A percentile compares a stretch with the other conserved stretches of the same genome.
These are phyloP conservation scores for Hortaea werneckii DNA, from an alignment of 2,329 filamentous ascomycete genomes.

Conservation along the genomic window DNA sequence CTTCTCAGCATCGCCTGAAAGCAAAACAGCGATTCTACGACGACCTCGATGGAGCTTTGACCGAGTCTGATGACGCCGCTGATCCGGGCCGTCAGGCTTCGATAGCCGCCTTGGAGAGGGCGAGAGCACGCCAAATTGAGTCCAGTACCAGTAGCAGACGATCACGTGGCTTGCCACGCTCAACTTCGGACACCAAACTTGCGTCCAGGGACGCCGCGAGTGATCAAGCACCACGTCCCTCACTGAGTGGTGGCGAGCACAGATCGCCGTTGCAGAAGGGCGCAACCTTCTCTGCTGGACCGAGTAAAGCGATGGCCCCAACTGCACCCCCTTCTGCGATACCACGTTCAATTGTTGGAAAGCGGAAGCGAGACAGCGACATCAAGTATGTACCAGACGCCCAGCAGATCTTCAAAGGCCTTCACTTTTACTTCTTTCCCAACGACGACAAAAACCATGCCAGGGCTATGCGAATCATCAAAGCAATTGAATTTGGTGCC, in stretches of 20 bases:
- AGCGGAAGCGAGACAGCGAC: slow-evolving; percentile 19
- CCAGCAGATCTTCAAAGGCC: slow-evolving; percentile 19
- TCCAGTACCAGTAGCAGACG: background rate
- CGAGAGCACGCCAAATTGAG: background rate
- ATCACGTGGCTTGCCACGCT: slow-evolving; percentile 10
- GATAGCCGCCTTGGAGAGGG: slow-evolving; percentile 2
- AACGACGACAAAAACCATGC: slow-evolving; percentile 62
- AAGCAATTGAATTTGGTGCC: slow-evolving; percentile 65
- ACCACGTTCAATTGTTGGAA: slow-evolving; percentile 10
- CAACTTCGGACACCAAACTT: slow-evolving; percentile 14
- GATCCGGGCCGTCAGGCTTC: slow-evolving; percentile 11
- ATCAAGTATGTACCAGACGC: slow-evolving; percentile 15
- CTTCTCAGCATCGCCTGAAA: background rate
- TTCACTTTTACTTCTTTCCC: slow-evolving; percentile 57
- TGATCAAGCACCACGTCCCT: background rate
- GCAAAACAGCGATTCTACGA: slow-evolving; percentile 6
- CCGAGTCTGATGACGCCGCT: slow-evolving; percentile 10
- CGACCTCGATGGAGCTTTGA: slow-evolving; percentile 2
- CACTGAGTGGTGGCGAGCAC: background rate
- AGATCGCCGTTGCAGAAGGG: slow-evolving; percentile 3
- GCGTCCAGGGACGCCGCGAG: slow-evolving; percentile 1
- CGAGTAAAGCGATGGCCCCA: background rate
- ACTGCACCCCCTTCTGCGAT: slow-evolving; percentile 5
- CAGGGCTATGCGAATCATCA: slow-evolving; percentile 62
- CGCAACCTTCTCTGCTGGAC: slow-evolving; percentile 2